Evolutionary conservation across 352 stramenopile genomes (phyloP).

Genomic region (Globisporangium barbulae): DNA sequence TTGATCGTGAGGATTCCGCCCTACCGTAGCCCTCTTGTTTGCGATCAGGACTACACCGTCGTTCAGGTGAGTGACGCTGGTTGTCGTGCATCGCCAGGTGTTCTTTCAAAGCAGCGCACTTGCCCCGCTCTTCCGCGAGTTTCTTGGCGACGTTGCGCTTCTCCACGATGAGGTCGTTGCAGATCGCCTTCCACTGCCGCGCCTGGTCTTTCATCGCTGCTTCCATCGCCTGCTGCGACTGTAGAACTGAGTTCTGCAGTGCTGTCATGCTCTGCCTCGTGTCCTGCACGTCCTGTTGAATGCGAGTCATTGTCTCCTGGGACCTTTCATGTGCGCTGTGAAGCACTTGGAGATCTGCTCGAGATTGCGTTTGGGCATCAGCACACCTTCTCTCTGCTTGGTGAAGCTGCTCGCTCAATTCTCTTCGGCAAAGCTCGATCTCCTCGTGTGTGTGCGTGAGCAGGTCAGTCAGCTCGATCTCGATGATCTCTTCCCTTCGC

Average conservation of each 20-base stretch:
- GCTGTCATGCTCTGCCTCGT: conserved; percentile 21
- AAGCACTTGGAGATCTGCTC: conserved; percentile 20
- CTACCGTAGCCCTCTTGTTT: not conserved
- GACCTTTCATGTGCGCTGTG: conserved; percentile 23
- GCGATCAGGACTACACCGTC: not conserved
- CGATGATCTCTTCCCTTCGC: conserved; percentile 27
- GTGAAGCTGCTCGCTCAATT: conserved; percentile 22
- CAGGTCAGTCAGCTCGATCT: conserved; percentile 39
- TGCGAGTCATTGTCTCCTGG: conserved; percentile 17
- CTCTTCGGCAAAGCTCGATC: conserved; percentile 19
- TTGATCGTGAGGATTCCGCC: not conserved
- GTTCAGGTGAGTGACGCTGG: not conserved
- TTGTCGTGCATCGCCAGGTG: conserved; percentile 26
- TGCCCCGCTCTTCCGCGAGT: conserved; percentile 42
- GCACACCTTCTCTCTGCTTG: conserved; percentile 17
- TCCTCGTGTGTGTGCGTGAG: conserved; percentile 33
- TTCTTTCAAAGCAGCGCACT: conserved; percentile 38
- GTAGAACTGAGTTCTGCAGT: conserved; percentile 21
- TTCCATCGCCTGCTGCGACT: conserved; percentile 33
- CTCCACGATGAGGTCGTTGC: conserved; percentile 37
- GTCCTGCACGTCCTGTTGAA: conserved; percentile 29
- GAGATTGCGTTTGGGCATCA: conserved; percentile 13
- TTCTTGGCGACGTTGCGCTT: conserved; percentile 41
- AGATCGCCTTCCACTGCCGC: conserved; percentile 43
- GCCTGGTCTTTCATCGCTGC: conserved; percentile 32